Base-by-base conservation (phyloP, 495 filamentous ascomycete genomes). In the Emericellopsis terricola region DNA sequence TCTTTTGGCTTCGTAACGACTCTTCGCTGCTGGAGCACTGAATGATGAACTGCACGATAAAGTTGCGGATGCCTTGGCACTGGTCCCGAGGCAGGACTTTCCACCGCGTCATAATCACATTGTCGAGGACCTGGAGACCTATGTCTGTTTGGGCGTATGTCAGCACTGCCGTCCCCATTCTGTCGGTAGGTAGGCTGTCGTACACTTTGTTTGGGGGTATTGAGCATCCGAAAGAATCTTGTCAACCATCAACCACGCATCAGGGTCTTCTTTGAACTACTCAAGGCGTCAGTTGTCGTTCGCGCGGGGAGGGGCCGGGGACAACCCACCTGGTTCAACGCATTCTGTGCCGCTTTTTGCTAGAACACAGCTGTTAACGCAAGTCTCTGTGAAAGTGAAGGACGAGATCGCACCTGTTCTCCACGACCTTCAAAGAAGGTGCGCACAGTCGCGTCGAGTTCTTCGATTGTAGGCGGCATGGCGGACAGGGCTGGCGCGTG, bases 61-160 rank as follows among this genome's bases (percentile, higher is more conserved):
- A 96, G 60, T 96, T 96, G 34, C 89, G 87, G 47, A 99, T 96
- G 20, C 89, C 85, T 67, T 91, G 74, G 50, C 91, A 91, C 56
- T 99, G 89, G 30, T 94, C 87, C 47, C 82, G 71, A 14, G 91
- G 89, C 37, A 96, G 59, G 28, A 96, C 83, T 58, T 93, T 99
- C 91, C 89, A 96, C 59, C 87, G 76, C 29, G 91, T 99, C 76
- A 91, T 87, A 45, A 96, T 96, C 41, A 99, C 89, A 67, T 79
- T 81, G 56, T 99, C 91, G 32, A 96, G 73, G 36, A 99, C 84
- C 60, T 96, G 91, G 42, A 99, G 62, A 28, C 83, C 89, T 47
- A 96, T 69, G 55, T 38, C 36, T 38, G 91, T 42, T n/a, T 10
- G 2, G 23, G 2, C 14, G 20, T 4, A 21, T 9, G 15, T 15